Conservation (phyloP, 2,329 filamentous ascomycete species). For the Akanthomyces muscarius region DNA sequence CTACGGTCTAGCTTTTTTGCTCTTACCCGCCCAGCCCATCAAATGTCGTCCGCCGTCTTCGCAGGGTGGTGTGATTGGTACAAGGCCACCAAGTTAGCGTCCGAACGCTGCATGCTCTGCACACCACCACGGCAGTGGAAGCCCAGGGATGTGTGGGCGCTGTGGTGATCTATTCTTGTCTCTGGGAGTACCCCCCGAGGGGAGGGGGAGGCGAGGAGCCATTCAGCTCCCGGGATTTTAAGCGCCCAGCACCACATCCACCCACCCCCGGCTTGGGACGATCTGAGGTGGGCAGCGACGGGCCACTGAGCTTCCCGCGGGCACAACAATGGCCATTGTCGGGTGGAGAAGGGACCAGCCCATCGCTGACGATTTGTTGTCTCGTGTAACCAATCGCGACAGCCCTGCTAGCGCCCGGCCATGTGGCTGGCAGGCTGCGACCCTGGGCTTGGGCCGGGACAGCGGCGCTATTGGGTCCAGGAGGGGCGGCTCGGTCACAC, state of each 20-base stretch:
- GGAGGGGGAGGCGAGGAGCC: neutral
- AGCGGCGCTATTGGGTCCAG: neutral
- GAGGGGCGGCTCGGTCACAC: neutral
- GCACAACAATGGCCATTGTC: neutral
- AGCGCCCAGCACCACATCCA: neutral
- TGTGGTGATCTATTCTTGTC: conserved; percentile 10
- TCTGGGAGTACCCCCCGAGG: neutral
- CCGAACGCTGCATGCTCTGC: neutral
- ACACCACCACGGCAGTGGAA: neutral
- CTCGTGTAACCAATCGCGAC: conserved; percentile 10
- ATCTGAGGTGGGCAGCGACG: neutral
- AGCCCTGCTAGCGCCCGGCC: conserved; percentile 13
- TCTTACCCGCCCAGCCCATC: neutral
- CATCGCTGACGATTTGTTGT: conserved; percentile 8
- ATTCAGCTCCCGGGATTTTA: conserved; percentile 7
- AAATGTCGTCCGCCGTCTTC: neutral
- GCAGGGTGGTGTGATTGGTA: conserved; percentile 2
- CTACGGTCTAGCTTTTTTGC: too few relatives aligned
- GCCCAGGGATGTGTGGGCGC: neutral
- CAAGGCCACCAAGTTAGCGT: neutral
- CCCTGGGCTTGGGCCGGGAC: conserved; percentile 4
- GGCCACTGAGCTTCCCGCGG: neutral
- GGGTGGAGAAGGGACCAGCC: neutral
- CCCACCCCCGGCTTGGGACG: neutral
- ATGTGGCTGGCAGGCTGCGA: conserved; percentile 3